Conservation (phyloP, 306 rosid species). For the apple (Malus domestica) region ASM211411v1 NC_041798.1:32849501-32850000, state of each 20-base stretch:
- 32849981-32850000: slow-evolving; percentile 93
- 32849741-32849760: slow-evolving; percentile 84
- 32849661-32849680: slow-evolving; percentile 90
- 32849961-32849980: slow-evolving; percentile 84
- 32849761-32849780: slow-evolving; percentile 77
- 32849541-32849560: slow-evolving; percentile 79
- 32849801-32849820: slow-evolving; percentile 97
- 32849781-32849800: slow-evolving; percentile 81
- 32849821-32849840: slow-evolving; percentile 98
- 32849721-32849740: slow-evolving; percentile 81
- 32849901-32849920: slow-evolving; percentile 86
- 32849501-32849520: slow-evolving; percentile 78
- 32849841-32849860: slow-evolving; percentile 82
- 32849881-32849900: slow-evolving; percentile 81
- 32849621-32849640: slow-evolving; percentile 88
- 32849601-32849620: slow-evolving; percentile 76
- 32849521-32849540: slow-evolving; percentile 69
- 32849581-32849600: slow-evolving; percentile 79
- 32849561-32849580: slow-evolving; percentile 70
- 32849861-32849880: slow-evolving; percentile 95
- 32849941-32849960: slow-evolving; percentile 91
- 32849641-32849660: slow-evolving; percentile 80
- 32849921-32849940: slow-evolving; percentile 99
- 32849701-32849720: slow-evolving; percentile 75
- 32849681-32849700: slow-evolving; percentile 83